Evolutionary conservation across 2,329 filamentous ascomycete species (phyloP).

Genomic region (Cladosporium sp.): DNA sequence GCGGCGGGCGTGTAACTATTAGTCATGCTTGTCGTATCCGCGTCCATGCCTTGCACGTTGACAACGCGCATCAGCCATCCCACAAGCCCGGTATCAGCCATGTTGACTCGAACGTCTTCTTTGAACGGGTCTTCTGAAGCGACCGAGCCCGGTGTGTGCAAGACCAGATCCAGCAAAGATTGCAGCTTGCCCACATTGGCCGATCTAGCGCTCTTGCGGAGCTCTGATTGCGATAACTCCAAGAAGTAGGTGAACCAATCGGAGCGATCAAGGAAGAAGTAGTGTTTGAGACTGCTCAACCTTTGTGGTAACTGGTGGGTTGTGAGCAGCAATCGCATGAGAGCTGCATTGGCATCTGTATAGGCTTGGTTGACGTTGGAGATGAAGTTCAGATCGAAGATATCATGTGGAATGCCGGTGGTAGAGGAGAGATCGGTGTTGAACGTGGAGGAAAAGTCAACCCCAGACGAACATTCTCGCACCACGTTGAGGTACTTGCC

Average conservation of each 20-base stretch:
- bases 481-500: slow-evolving; percentile 99
- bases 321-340: slow-evolving; percentile 85
- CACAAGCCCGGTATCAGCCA: slow-evolving; percentile 91
- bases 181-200: slow-evolving; percentile 94
- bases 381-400: slow-evolving; percentile 86
- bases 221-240: slow-evolving; percentile 81
- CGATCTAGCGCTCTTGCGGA: slow-evolving; percentile 75
- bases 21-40: slow-evolving; percentile 47
- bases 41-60: slow-evolving; percentile 90
- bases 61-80: slow-evolving; percentile 95
- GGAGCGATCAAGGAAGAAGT: slow-evolving; percentile 97
- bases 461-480: slow-evolving; percentile 62
- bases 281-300: slow-evolving; percentile 90
- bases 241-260: slow-evolving; percentile 99
- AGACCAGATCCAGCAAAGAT: slow-evolving; percentile 88
- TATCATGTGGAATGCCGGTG: slow-evolving; percentile 82
- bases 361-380: slow-evolving; percentile 97
- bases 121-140: slow-evolving; percentile 96
- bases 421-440: slow-evolving; percentile 67
- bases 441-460: slow-evolving; percentile 71
- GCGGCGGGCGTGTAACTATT: slow-evolving; percentile 67
- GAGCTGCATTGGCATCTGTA: slow-evolving; percentile 88
- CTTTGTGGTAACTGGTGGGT: slow-evolving; percentile 87
- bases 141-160: slow-evolving; percentile 93
- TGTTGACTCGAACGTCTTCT: slow-evolving; percentile 94